Evolutionary conservation across 192 early-diverging fungal genomes (phyloP).

Genomic region (Rhizoclosmatium globosum): DNA sequence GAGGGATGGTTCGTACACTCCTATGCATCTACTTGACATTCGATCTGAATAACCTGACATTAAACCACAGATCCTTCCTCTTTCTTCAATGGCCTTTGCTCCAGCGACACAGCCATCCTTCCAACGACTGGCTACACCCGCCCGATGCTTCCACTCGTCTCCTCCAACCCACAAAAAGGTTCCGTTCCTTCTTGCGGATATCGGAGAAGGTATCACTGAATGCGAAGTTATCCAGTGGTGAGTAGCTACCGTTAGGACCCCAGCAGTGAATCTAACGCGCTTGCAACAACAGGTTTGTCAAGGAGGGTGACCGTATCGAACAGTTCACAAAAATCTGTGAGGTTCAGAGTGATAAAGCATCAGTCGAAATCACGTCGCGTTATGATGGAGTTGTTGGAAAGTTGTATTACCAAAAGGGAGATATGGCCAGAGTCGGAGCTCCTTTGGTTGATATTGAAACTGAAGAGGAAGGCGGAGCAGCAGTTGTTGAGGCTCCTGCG

Average conservation of each 20-base stretch:
- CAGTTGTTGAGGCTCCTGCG: conserved; percentile 14
- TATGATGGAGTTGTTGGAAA: conserved; percentile 86
- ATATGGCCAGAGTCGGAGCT: conserved; percentile 91
- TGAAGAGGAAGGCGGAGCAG: conserved; percentile 42
- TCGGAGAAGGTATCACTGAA: conserved; percentile 98
- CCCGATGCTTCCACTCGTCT: conserved; percentile 30
- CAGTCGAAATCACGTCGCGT: conserved; percentile 98
- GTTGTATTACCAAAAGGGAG: conserved; percentile 83
- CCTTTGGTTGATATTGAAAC: conserved; percentile 89
- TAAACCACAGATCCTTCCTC: no score
- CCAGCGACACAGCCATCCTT: no score
- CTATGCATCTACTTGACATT: no score
- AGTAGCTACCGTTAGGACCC: neutral
- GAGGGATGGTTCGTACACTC: no score
- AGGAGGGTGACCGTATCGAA: conserved; percentile 84
- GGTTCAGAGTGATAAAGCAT: conserved; percentile 98
- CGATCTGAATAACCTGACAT: no score
- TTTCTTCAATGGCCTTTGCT: no score
- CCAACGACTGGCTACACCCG: neutral
- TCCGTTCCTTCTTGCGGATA: conserved; percentile 92
- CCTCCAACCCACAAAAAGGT: conserved; percentile 23
- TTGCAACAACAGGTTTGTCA: conserved; percentile 77
- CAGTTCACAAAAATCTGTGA: conserved; percentile 97
- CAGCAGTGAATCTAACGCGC: neutral
- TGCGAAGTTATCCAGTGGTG: conserved; percentile 98